Evolutionary conservation across 345 rosid genomes (phyloP), one percentile per base, ranked within the genome.

Genomic region (Cardamine occulta): DNA sequence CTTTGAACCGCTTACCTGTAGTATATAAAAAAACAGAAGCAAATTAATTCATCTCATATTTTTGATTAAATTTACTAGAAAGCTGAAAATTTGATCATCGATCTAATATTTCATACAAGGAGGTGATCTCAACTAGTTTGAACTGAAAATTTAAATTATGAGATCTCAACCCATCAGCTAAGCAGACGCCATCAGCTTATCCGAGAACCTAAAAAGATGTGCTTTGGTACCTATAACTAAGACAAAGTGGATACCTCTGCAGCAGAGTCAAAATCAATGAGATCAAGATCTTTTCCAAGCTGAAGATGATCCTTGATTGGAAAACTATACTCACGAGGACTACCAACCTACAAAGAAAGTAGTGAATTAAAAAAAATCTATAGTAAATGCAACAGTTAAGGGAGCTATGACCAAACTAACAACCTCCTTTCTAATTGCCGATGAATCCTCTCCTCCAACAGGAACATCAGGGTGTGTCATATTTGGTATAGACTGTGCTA

Each of bases 1-100:
- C 80, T 94, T 94, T 34, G 98, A 94, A 44, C 98, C 97, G 85
- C 98, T 91, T 58, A 90, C 97, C 98, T 94, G 83, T 9, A 59
- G 39, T 32, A 62, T 57, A 19, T 39, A 40, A 40, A n/a, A 78
- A 19, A 18, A 44, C 23, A 66, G 7, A 67, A 48, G 68, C 63
- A 4, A 72, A 1, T 39, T 51, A 39, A 42, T 54, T 44, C 2
- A 63, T 15, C 44, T 68, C 51, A 63, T 62, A 48, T 34, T 13
- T 23, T 31, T 62, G 1, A 15, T 37, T 14, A 21, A 44, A 9
- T 17, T 34, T 48, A 63, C 68, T 3, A 1, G 21, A 59, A 48
- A 28, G 7, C n/a, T 18, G 5, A 31, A 45, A 63, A 49, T 5
- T 39, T 34, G 45, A 6, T 51, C 52, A 24, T 58, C 39, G 31